These are phyloP conservation scores for Calophaca sinica DNA, from an alignment of 306 rosid species.

Conservation along the genomic window DNA sequence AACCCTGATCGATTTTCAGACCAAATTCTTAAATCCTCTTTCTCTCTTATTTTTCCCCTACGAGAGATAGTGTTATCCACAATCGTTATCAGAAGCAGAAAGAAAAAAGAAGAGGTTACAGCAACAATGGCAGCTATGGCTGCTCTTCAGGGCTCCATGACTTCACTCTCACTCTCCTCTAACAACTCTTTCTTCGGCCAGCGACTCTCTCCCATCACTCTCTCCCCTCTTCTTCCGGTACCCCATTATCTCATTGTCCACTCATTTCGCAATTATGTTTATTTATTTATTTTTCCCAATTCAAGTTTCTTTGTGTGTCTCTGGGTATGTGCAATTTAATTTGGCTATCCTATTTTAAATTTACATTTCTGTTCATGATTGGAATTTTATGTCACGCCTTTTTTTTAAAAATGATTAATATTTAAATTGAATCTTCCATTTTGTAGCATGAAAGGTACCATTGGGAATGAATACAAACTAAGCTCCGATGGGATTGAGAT, in stretches of 20 bases:
- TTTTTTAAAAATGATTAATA: background rate
- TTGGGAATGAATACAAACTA: too few relatives aligned
- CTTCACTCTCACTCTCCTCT: constrained; percentile 75
- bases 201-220: constrained; percentile 63
- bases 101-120: constrained; percentile 35
- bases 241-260: constrained; percentile 14
- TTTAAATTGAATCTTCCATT: background rate
- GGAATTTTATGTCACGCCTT: background rate
- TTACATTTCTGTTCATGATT: background rate
- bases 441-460: background rate
- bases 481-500: too few relatives aligned
- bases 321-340: too few relatives aligned
- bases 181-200: constrained; percentile 91
- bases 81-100: constrained; percentile 46
- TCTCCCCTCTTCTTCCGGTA: constrained; percentile 65
- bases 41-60: too few relatives aligned
- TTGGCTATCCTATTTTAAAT: too few relatives aligned
- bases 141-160: constrained; percentile 81
- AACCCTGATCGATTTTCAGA: background rate
- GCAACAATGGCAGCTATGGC: constrained; percentile 88
- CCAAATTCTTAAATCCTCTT: too few relatives aligned
- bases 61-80: constrained; percentile 47
- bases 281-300: background rate
- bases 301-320: background rate
- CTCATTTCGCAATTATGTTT: background rate